phyloP scores from a whole-genome alignment of 2,329 filamentous ascomycete genomes.

The Orbilia brochopaga region DNA sequence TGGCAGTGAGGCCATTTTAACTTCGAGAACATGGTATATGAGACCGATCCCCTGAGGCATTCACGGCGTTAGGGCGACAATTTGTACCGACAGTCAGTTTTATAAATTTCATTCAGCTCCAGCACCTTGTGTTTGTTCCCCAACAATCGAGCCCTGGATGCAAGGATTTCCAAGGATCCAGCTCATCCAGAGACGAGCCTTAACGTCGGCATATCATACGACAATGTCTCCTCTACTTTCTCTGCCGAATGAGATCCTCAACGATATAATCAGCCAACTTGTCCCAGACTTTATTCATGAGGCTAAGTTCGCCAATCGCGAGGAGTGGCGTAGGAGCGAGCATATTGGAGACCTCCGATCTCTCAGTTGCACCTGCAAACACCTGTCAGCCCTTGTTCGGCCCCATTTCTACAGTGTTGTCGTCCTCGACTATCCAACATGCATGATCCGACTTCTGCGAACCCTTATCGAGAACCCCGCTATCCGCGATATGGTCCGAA shows the following conservation, averaged over 20 bases:
- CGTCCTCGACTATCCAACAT: conserved; percentile 34
- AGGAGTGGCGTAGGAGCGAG: conserved; percentile 21
- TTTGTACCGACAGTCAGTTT: no score
- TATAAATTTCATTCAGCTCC: no score
- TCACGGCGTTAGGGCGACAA: no score
- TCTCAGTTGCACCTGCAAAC: conserved; percentile 38
- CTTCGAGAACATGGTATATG: no score
- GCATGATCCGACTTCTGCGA: conserved; percentile 39
- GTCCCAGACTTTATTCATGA: conserved; percentile 11
- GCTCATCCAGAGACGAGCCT: no score
- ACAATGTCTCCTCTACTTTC: conserved; percentile 6
- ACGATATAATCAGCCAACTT: conserved; percentile 29
- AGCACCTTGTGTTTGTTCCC: neutral
- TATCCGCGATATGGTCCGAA: conserved; percentile 24
- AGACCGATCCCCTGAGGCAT: no score
- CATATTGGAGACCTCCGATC: conserved; percentile 22
- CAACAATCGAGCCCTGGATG: no score
- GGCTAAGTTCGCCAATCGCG: neutral
- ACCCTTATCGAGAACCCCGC: conserved; percentile 31
- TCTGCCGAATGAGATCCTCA: conserved; percentile 38
- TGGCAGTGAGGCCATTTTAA: no score
- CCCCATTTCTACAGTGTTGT: conserved; percentile 21
- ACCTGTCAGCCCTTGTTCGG: conserved; percentile 5
- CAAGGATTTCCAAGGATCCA: no score
- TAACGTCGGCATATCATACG: neutral